phyloP scores from a whole-genome alignment of 2,329 filamentous ascomycete species.

The Daldinia eschscholtzii region DNA sequence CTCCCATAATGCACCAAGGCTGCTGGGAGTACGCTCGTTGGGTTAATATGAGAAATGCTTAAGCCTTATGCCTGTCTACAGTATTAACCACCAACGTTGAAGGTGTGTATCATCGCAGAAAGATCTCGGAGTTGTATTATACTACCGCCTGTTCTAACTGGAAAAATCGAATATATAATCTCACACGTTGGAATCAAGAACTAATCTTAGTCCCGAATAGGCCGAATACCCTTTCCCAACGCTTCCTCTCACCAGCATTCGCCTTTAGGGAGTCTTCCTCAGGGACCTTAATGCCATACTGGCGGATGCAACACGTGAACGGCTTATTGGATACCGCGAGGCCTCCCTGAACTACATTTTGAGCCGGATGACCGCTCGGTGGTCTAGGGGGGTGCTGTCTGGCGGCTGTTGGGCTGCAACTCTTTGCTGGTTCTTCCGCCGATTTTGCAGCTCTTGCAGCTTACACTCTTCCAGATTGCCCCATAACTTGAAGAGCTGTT shows the following conservation, averaged over 20 bases:
- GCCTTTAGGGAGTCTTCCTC: conserved; percentile 58
- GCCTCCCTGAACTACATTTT: conserved; percentile 27
- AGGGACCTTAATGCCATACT: conserved; percentile 72
- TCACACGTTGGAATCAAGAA: conserved; percentile 3
- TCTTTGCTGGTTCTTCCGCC: conserved; percentile 46
- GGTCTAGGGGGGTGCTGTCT: conserved; percentile 54
- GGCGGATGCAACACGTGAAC: conserved; percentile 77
- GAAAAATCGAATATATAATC: neutral
- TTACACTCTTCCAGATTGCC: conserved; percentile 84
- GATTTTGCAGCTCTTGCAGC: conserved; percentile 51
- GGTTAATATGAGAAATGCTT: neutral
- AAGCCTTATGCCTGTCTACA: neutral
- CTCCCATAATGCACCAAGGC: neutral
- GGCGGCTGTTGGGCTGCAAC: conserved; percentile 50
- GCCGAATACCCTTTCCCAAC: conserved; percentile 74
- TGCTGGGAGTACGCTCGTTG: neutral
- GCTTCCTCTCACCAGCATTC: conserved; percentile 59
- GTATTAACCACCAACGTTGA: neutral
- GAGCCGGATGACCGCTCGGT: conserved; percentile 7
- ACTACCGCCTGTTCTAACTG: neutral
- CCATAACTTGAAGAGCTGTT: conserved; percentile 85
- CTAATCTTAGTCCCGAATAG: conserved; percentile 74
- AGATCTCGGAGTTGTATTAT: neutral
- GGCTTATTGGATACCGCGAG: conserved; percentile 64
- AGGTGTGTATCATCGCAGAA: neutral